A percentile compares a stretch with the other conserved stretches of the same genome.
Conservation (phyloP, 208 protist species). For the Ichthyophonus hoferi region DNA sequence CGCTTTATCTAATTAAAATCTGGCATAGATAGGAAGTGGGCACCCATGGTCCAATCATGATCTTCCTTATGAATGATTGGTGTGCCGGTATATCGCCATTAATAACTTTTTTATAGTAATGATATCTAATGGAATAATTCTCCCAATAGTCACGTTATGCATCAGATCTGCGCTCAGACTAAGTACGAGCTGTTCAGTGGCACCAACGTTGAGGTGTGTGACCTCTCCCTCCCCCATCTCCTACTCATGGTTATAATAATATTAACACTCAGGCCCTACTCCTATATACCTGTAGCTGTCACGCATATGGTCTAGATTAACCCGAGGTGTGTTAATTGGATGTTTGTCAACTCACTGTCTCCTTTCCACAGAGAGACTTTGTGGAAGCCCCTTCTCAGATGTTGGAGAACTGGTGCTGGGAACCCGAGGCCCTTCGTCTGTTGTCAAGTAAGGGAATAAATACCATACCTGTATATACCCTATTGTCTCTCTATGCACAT, state of each 20-base stretch:
- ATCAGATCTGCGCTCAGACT: constrained; percentile 46
- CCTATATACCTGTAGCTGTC: background rate
- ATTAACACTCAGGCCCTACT: background rate
- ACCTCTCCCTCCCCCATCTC: background rate
- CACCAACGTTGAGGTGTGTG: background rate
- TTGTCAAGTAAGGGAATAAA: background rate
- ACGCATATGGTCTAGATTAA: background rate
- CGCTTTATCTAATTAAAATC: too few species aligned
- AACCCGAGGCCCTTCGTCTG: constrained; percentile 42
- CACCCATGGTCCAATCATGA: too few species aligned
- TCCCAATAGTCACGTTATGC: constrained; percentile 53
- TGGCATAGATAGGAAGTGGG: too few species aligned
- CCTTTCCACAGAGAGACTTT: constrained; percentile 54
- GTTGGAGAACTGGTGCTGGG: constrained; percentile 61
- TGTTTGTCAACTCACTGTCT: background rate
- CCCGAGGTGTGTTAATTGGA: background rate
- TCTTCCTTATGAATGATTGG: too few species aligned
- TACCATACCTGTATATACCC: background rate
- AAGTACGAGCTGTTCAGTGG: constrained; percentile 47
- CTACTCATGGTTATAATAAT: background rate
- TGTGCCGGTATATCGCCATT: too few species aligned
- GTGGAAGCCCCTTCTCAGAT: constrained; percentile 58
- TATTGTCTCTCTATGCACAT: background rate
- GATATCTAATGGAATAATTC: too few species aligned
- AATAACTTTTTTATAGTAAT: too few species aligned